Base-by-base conservation (phyloP, 2,329 filamentous ascomycete genomes). In the Aurifilum marmelostoma region DNA sequence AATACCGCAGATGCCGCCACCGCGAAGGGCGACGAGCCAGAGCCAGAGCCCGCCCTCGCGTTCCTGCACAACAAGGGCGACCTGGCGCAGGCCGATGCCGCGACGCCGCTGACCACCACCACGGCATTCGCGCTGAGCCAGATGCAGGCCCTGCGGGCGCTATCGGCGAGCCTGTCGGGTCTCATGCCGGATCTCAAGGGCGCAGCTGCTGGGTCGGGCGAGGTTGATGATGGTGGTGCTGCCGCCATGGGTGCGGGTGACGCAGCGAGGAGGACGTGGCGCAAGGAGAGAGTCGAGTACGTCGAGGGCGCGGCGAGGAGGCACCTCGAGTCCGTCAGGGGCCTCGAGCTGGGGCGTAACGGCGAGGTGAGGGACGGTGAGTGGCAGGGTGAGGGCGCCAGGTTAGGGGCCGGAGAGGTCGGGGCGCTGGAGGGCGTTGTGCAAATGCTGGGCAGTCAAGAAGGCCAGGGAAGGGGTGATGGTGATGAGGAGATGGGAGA, bases 111-210 rank as follows among this genome's bases (percentile, higher is more conserved):
- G 37, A 86, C 87, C 14, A 93, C 92, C 4, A 92, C 92, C 24
- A 87, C 91, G 0, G 86, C 88, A 21, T 97, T 97, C 78, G 89
- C 92, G 0, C 84, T 97, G 27, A 92, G 91, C 2, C 95, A 98
- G 77, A 83, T 97, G 27, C 92, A 93, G 37, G 89, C 93, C 0
- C 83, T 99, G 60, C 89, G 92, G 69, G 82, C 88, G 9, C 83
- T 97, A 29, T 88, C 85, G 2, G 77, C 79, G 4, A 83, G 83
- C 9, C 82, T 97, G 63, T 83, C 88, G 12, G 85, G 87, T 16
- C 82, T 97, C 47, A 83, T 89, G 71, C 89, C 92, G 0, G 88
- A 90, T 69, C 80, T 97, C 37, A 78, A 65, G 60, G 68, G 63
- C 11, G 18, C 34, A 54, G 52, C 29, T 16, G 47, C 50, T 24